Base-by-base conservation (phyloP, 2,329 filamentous ascomycete species). In the Neonectria faginata region DNA sequence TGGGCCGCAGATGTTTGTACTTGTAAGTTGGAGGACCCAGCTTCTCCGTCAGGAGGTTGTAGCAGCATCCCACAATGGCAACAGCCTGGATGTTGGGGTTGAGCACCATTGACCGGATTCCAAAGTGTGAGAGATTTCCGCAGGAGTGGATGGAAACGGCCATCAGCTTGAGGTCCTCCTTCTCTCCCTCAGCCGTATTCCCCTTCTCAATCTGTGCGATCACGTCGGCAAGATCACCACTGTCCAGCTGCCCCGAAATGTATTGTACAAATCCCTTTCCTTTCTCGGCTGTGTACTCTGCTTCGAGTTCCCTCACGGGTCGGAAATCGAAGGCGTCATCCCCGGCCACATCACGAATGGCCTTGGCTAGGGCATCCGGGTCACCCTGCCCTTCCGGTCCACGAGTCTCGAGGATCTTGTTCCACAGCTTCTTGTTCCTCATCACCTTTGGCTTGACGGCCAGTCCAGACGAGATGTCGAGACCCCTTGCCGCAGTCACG, bases 21-120 rank as follows among this genome's bases (percentile, higher is more conserved):
- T 97, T 97, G 83, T 92, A 95, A 0, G 93, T 94, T 18, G 93
- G 91, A 2, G 94, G 92, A 0, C 93, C 92, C 12, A 97, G 87
- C 62, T 92, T 89, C 79, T 98, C 96, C 0, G 95, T 97, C 71
- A 98, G 83, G 6, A 98, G 88, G 74, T 99, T 99, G 84, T 99
- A 98, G 84, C 96, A 99, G 83, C 96, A 99, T 51, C 96, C 96
- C 65, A 99, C 93, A 76, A 99, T 94, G 62, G 95, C 95, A 22
- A 98, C 91, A n/a, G 94, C 93, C 33, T 89, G 88, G 60, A 98
- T 94, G 5, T 89, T 87, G 0, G 92, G 91, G 75, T 97, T 98
- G 62, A 97, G 81, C 2, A 94, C 80, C 20, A 99, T 86, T 0
- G 95, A 97, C 14, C 93, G 90, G 62, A 99, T 90, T 10, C 92